Conservation (phyloP, 208 protist species). For the Leptomonas pyrrhocoris region DNA sequence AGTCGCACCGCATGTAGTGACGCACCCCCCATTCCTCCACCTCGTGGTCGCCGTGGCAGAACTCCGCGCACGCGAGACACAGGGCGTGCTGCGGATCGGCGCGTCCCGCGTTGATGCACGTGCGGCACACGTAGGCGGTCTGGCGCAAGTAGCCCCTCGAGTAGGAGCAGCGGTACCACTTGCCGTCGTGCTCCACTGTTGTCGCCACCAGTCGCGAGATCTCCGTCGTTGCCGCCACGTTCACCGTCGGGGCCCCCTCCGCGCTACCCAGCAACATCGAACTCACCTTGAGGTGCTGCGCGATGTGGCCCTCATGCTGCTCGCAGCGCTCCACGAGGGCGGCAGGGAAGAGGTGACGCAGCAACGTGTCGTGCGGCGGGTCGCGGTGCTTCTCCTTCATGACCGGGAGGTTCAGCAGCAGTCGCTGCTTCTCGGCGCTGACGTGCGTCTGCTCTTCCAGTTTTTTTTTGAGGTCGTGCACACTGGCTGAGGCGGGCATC, state of each 20-base stretch:
- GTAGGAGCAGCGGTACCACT: conserved; percentile 84
- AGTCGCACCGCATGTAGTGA: conserved; percentile 89
- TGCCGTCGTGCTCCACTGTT: conserved; percentile 64
- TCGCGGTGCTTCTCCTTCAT: conserved; percentile 51
- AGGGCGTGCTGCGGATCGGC: conserved; percentile 68
- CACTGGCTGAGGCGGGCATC: conserved; percentile 40
- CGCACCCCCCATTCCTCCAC: conserved; percentile 88
- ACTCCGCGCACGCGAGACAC: conserved; percentile 80
- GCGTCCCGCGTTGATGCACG: conserved; percentile 61
- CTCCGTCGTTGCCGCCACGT: conserved; percentile 64
- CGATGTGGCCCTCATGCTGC: conserved; percentile 22
- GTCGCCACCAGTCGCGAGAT: conserved; percentile 69
- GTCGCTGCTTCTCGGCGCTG: conserved; percentile 51
- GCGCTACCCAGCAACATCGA: conserved; percentile 72
- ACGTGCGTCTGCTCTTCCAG: conserved; percentile 53
- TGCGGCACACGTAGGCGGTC: conserved; percentile 82
- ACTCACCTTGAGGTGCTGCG: conserved; percentile 51
- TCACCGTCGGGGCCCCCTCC: conserved; percentile 38
- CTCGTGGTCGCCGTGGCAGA: conserved; percentile 81
- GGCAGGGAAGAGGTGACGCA: conserved; percentile 48
- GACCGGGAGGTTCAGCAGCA: conserved; percentile 72
- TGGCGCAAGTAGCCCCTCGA: conserved; percentile 73
- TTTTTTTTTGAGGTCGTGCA: conserved; percentile 55
- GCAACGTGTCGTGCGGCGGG: conserved; percentile 24
- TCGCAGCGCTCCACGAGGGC: conserved; percentile 22